phyloP scores from a whole-genome alignment of 2,329 filamentous ascomycete species.

The Claviceps sp. region DNA sequence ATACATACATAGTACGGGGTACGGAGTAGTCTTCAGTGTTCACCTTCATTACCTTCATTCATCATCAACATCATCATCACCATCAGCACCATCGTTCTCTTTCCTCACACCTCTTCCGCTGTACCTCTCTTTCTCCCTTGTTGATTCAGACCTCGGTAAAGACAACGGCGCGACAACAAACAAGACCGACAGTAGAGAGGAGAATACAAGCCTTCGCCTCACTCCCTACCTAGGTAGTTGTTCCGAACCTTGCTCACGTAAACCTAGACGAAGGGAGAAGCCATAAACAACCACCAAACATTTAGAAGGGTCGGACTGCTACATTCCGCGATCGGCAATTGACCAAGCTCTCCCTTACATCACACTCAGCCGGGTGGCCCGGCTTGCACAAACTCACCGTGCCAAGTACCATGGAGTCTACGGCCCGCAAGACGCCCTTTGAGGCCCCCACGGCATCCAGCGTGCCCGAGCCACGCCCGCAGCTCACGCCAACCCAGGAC shows the following conservation, averaged over 20 bases:
- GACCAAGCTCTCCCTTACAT: not conserved
- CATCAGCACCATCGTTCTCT: not conserved
- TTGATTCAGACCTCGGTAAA: not conserved
- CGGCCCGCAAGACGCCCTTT: conserved; percentile 41
- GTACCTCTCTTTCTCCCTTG: not conserved
- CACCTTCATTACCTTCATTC: not conserved
- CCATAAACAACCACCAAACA: not conserved
- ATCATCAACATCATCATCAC: not conserved
- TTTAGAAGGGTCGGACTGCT: too few species aligned
- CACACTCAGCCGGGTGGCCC: not conserved
- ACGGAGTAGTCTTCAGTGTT: not conserved
- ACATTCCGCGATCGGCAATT: not conserved
- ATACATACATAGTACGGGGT: not conserved
- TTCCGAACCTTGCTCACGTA: not conserved
- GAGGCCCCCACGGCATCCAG: conserved; percentile 41
- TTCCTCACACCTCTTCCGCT: not conserved
- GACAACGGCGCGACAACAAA: not conserved
- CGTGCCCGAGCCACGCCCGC: conserved; percentile 40
- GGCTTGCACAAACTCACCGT: not conserved
- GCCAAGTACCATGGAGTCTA: not conserved
- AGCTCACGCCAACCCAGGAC: conserved; percentile 64
- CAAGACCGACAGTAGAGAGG: not conserved
- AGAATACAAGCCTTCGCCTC: not conserved
- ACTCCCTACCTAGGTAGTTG: not conserved
- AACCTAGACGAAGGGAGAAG: not conserved